Evolutionary conservation across 2,329 filamentous ascomycete species (phyloP).

Genomic region (Colletotrichum brevisporum): DNA sequence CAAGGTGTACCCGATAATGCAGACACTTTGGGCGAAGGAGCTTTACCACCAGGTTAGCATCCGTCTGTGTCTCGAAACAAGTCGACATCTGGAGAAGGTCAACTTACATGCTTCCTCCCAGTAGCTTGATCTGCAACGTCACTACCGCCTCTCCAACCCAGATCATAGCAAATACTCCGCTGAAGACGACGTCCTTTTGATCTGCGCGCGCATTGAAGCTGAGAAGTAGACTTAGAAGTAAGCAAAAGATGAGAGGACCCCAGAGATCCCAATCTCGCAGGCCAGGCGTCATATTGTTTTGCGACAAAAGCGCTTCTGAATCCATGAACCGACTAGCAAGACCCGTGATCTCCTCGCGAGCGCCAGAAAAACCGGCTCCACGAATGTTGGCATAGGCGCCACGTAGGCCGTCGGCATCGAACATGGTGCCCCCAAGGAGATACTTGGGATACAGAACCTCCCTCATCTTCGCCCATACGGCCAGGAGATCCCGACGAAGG

Average conservation of each 20-base stretch:
- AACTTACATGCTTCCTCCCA: conserved; percentile 96
- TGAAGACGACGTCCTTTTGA: conserved; percentile 92
- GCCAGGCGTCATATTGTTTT: conserved; percentile 87
- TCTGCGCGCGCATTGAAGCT: conserved; percentile 84
- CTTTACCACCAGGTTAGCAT: conserved; percentile 60
- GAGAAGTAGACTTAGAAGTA: conserved; percentile 88
- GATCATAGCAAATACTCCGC: conserved; percentile 94
- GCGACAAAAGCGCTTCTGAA: conserved; percentile 70
- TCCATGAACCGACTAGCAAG: conserved; percentile 75
- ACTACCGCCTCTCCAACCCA: conserved; percentile 98
- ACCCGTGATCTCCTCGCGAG: conserved; percentile 73
- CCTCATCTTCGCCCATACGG: conserved; percentile 98
- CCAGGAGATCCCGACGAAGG: conserved; percentile 89
- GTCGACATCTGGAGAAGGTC: neutral
- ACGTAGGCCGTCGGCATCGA: conserved; percentile 68
- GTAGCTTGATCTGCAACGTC: conserved; percentile 96
- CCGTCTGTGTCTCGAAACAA: neutral
- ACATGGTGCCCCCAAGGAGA: conserved; percentile 80
- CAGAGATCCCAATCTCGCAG: conserved; percentile 98
- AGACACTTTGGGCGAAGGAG: conserved; percentile 97
- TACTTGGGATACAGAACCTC: conserved; percentile 98
- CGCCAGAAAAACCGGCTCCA: conserved; percentile 70
- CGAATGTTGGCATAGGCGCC: conserved; percentile 75
- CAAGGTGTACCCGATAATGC: conserved; percentile 97
- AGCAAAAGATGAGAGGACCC: conserved; percentile 95